Percentiles rank a stretch among this genome's conserved stretches.
These are phyloP conservation scores for Candida caryicola DNA, from an alignment of 805 yeast species.

Conservation along the genomic window DNA sequence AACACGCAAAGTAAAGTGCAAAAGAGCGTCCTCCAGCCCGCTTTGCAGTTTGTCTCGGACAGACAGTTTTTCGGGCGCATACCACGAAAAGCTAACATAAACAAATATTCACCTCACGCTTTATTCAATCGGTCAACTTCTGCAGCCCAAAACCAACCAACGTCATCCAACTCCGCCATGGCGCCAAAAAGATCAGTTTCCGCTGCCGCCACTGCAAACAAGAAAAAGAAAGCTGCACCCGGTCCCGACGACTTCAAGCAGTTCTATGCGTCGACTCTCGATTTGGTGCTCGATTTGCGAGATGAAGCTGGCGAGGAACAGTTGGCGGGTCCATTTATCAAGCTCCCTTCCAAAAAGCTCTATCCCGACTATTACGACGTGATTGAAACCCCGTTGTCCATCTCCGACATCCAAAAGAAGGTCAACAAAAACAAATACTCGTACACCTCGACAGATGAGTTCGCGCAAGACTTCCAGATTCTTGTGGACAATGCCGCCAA, in stretches of 20 bases:
- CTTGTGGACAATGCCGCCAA: conserved; percentile 37
- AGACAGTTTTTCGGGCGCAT: too few species aligned
- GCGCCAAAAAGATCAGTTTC: conserved; percentile 3
- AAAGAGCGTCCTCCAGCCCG: too few species aligned
- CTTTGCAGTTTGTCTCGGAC: too few species aligned
- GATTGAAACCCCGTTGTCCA: conserved; percentile 32
- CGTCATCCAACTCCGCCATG: background rate
- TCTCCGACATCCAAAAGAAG: conserved; percentile 33
- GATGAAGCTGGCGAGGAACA: conserved; percentile 27
- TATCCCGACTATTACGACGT: conserved; percentile 41
- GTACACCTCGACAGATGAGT: conserved; percentile 38
- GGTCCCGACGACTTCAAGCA: conserved; percentile 22
- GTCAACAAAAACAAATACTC: conserved; percentile 40
- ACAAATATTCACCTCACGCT: too few species aligned
- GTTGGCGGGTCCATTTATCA: conserved; percentile 29
- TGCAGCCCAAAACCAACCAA: background rate
- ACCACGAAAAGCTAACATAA: too few species aligned
- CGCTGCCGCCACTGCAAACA: conserved; percentile 1
- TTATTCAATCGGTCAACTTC: too few species aligned
- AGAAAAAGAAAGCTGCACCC: conserved; percentile 2
- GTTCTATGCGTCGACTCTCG: conserved; percentile 31
- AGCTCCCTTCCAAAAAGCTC: conserved; percentile 33
- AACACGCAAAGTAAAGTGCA: too few species aligned
- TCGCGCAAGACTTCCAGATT: conserved; percentile 34
- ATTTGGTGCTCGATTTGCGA: conserved; percentile 27